A percentile compares a stretch with the other conserved stretches of the same genome.
Conservation (phyloP, 139 green algal species). For the Chlamydomonas sphaeroides region DNA sequence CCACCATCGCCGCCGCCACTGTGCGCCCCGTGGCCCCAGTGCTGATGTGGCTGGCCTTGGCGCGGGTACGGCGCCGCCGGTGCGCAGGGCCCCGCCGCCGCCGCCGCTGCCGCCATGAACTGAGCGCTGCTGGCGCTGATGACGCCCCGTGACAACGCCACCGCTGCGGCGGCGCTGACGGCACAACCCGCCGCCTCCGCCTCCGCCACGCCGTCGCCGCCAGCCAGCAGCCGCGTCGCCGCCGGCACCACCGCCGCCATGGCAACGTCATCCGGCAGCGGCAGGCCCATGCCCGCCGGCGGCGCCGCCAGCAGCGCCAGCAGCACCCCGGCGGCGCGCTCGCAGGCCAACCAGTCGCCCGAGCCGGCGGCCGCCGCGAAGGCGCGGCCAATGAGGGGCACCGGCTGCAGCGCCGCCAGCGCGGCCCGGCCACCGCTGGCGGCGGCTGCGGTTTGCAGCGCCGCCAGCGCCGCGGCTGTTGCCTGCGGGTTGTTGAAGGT, state of each 20-base stretch:
- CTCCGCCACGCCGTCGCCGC: neutral
- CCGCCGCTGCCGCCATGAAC: neutral
- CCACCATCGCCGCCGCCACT: too few species aligned
- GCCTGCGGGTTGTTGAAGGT: constrained; percentile 11
- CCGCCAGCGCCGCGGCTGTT: neutral
- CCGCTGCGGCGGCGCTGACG: neutral
- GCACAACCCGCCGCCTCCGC: neutral
- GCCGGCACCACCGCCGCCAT: neutral
- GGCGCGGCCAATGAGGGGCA: constrained; percentile 22
- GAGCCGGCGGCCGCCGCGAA: neutral
- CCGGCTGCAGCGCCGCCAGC: constrained; percentile 28
- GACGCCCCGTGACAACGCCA: neutral
- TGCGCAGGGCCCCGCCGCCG: too few species aligned
- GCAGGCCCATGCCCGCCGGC: neutral
- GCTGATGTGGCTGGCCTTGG: too few species aligned
- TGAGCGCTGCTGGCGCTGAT: neutral
- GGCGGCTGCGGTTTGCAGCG: constrained; percentile 9
- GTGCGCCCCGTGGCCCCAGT: too few species aligned
- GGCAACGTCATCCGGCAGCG: constrained; percentile 10
- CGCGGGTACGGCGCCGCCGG: too few species aligned
- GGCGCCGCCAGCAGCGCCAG: constrained; percentile 10
- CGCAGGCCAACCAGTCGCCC: neutral
- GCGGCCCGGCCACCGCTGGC: neutral
- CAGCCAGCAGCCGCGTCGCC: constrained; percentile 1
- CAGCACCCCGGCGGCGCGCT: constrained; percentile 6